Evolutionary conservation across 2,329 filamentous ascomycete species (phyloP), one percentile per base, ranked within the genome.

Genomic region (Dactylellina sp.): DNA sequence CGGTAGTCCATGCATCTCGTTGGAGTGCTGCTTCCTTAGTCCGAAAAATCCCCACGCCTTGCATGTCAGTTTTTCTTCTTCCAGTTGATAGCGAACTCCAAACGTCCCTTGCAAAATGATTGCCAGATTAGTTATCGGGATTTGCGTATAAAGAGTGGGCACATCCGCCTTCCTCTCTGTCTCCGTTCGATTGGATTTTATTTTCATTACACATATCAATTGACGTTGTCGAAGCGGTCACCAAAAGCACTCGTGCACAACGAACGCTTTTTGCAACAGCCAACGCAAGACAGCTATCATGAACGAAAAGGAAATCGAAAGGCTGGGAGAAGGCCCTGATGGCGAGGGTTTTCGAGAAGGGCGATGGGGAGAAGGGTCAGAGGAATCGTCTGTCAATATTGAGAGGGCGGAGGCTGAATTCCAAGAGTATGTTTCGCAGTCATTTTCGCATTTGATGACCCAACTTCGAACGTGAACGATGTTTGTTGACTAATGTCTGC

Each of bases 331-430:
- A 28, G 18, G 7, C 4, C 9, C 37, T n/a, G 42, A 49, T 18
- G 18, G 28, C n/a, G 50, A 49, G 24, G 37, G 4, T n/a, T 57
- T 63, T 53, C 68, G 74, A 28, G 62, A 65, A 35, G 61, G 74
- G 7, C 40, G 63, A 47, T 74, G 74, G 74, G 74, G 68, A 20
- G 74, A 74, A 46, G 60, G 59, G 24, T 59, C 68, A 7, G 75
- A 76, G 12, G 53, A 68, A 35, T 75, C 75, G 11, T 68, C 76
- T 14, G 74, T 78, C n/a, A 76, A 78, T 46, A 75, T 78, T 46
- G 60, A 76, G 14, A 72, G 66, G 35, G 77, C 77, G 2, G 60
- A 76, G 14, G 68, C 71, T 18, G 77, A 78, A n/a, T 78, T 76
- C 25, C 70, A 78, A 75, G 77, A 77, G 77, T 78, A 75, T 37